These are phyloP conservation scores for Ceratobasidium sp. DNA, from an alignment of 1,284 basidiomycete species.

Conservation along the genomic window DNA sequence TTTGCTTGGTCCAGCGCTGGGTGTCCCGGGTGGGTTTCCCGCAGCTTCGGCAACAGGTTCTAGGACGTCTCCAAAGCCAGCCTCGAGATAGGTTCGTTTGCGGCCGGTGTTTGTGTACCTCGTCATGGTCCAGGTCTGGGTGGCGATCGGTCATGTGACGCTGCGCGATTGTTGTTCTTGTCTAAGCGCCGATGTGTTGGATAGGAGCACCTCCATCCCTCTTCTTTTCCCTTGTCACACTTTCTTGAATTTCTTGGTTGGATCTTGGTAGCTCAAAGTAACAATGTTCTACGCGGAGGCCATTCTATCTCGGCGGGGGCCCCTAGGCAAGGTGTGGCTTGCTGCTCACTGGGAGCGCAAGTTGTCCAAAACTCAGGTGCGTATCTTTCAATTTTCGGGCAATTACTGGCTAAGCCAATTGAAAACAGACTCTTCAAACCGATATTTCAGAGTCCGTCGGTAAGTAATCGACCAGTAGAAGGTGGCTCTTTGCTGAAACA, in stretches of 20 bases:
- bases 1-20: conserved; percentile 46
- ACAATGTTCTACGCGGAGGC: conserved; percentile 86
- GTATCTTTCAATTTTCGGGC: not conserved
- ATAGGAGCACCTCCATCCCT: conserved; percentile 30
- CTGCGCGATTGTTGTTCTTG: conserved; percentile 25
- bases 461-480: conserved; percentile 53
- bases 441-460: conserved; percentile 94
- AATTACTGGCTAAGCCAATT: not conserved
- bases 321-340: conserved; percentile 96
- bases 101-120: conserved; percentile 72
- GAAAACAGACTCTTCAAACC: conserved; percentile 75
- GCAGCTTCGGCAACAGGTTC: not conserved
- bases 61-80: conserved; percentile 58
- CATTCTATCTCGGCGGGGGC: conserved; percentile 90
- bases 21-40: conserved; percentile 30
- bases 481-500: not conserved
- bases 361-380: conserved; percentile 85
- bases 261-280: not conserved
- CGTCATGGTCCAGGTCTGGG: conserved; percentile 61
- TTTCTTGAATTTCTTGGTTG: conserved; percentile 28
- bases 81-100: conserved; percentile 74
- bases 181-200: conserved; percentile 32
- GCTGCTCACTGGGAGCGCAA: conserved; percentile 99
- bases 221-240: not conserved
- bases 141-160: conserved; percentile 5